Evolutionary conservation across 169 alveolate species (phyloP), one percentile per base, ranked within the genome.

Genomic region (Eimeria acervulina): DNA sequence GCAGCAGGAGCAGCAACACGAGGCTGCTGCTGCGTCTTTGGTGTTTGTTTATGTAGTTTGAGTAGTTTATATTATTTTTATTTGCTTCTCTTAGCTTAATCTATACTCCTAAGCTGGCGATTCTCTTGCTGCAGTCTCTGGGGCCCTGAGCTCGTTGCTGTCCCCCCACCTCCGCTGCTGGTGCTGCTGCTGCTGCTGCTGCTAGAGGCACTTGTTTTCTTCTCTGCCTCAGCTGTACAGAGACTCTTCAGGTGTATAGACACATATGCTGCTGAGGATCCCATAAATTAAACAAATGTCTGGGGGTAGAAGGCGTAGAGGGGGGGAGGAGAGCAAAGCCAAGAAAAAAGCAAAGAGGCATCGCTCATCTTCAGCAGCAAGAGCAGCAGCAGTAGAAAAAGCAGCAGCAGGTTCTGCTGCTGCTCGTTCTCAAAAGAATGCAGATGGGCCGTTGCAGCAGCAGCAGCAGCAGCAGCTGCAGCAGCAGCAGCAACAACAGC

Each of bases 181-280:
- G 7, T 1, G 21, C 59, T 51, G 59, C 66, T 31, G 44, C 70
- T 92, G 28, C 90, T 83, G 95, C 52, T 80, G 78, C 28, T 98
- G 15, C 91, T 98, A 12, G 99, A 98, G 70, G 90, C 98, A 21
- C 95, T 98, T 81, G 99, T 98, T 44, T 98, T 99, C 96, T 98
- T 98, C 85, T 59, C 96, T 68, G 7, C 44, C 97, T 5, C n/a
- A n/a, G n/a, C n/a, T n/a, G n/a, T n/a, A n/a, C 55, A 10, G 90
- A 42, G 15, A 44, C 72, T 15, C n/a, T 72, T 38, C 55, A 36
- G 51, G 84, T 33, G 84, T 72, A 36, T 36, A 72, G 83, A 78
- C 36, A 42, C 89, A 3, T 78, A 78, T 78, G 89, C 89, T 74
- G 84, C 59, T 40, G 52, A 38, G 42, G 63, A 12, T 4, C 21